phyloP scores from a whole-genome alignment of 805 yeast species.

The Kodamaea lidongshanica region DNA sequence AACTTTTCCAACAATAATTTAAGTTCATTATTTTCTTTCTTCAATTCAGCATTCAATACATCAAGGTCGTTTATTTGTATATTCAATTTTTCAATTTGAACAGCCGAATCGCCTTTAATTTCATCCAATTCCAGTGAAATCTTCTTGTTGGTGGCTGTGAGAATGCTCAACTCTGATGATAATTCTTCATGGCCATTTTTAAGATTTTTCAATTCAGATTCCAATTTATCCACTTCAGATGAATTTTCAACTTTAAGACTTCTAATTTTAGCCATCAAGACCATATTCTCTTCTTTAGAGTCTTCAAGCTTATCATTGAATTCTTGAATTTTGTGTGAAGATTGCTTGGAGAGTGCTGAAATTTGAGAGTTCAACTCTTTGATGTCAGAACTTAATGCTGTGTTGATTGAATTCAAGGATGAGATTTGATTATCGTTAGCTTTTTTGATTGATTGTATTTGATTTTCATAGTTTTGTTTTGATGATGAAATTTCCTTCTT shows the following conservation, averaged over 20 bases:
- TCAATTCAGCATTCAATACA: conserved; percentile 1
- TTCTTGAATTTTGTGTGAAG: conserved; percentile 14
- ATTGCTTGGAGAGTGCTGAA: conserved; percentile 3
- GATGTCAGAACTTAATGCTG: conserved; percentile 16
- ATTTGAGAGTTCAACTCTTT: conserved; percentile 17
- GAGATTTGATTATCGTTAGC: conserved; percentile 16
- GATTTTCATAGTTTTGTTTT: conserved; percentile 16
- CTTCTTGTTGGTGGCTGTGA: conserved; percentile 3
- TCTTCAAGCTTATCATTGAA: conserved; percentile 21
- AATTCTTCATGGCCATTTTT: not conserved
- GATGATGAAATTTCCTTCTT: conserved; percentile 30
- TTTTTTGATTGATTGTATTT: conserved; percentile 15
- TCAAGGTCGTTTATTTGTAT: conserved; percentile 1
- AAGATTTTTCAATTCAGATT: not conserved
- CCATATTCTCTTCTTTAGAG: conserved; percentile 27
- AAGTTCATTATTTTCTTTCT: conserved; percentile 2
- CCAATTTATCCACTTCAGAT: conserved; percentile 2
- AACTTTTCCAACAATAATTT: conserved; percentile 1
- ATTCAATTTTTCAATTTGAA: not conserved
- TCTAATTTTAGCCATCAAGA: conserved; percentile 37
- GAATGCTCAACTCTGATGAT: not conserved
- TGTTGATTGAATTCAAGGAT: conserved; percentile 3
- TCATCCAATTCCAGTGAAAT: conserved; percentile 1
- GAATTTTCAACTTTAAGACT: conserved; percentile 1
- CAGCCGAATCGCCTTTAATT: conserved; percentile 1